Evolutionary conservation across 495 filamentous ascomycete species (phyloP).

Genomic region (Aspergillus indologenus): DNA sequence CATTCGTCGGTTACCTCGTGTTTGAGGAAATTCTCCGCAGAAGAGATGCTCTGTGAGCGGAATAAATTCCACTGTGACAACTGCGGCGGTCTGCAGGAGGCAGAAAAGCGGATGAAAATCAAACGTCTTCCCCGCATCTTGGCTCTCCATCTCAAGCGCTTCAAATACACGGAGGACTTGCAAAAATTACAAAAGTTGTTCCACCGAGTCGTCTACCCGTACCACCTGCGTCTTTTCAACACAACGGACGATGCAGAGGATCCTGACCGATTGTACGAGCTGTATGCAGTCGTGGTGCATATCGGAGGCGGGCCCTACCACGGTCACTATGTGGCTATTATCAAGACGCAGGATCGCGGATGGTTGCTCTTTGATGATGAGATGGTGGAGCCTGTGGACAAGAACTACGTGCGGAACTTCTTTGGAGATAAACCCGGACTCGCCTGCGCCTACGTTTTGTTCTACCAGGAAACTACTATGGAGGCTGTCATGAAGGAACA

Average conservation of each 20-base stretch:
- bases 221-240: conserved; percentile 94
- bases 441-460: conserved; percentile 94
- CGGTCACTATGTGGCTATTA: conserved; percentile 94
- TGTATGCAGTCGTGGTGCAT: conserved; percentile 98
- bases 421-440: conserved; percentile 89
- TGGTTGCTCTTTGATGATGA: conserved; percentile 98
- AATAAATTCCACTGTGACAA: conserved; percentile 99
- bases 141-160: conserved; percentile 89
- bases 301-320: conserved; percentile 98
- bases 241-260: conserved; percentile 97
- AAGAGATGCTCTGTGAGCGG: conserved; percentile 97
- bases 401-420: conserved; percentile 94
- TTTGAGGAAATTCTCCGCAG: conserved; percentile 90
- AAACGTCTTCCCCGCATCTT: conserved; percentile 90
- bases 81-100: conserved; percentile 94
- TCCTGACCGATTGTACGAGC: conserved; percentile 89
- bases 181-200: conserved; percentile 94
- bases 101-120: conserved; percentile 99
- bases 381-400: conserved; percentile 96
- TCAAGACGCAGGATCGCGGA: conserved; percentile 93
- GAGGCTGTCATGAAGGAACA: conserved; percentile 85
- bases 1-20: conserved; percentile 97
- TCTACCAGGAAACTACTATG: conserved; percentile 94
- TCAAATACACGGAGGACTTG: conserved; percentile 96
- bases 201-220: conserved; percentile 94